Percentiles rank a stretch among this genome's conserved stretches.
phyloP scores from a whole-genome alignment of 1,284 basidiomycete species.

The Ceratobasidium sp. region DNA sequence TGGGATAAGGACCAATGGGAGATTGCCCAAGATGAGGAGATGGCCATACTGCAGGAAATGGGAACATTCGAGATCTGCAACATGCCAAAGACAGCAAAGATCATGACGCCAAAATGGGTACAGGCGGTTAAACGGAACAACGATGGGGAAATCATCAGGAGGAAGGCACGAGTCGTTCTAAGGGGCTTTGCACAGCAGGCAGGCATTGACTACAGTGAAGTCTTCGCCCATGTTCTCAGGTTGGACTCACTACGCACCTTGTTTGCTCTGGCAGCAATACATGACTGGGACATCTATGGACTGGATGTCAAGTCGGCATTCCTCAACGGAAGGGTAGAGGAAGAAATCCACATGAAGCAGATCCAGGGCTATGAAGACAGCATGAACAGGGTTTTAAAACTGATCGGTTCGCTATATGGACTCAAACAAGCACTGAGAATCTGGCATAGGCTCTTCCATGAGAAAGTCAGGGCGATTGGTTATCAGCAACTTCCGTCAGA shows the following conservation, averaged over 20 bases:
- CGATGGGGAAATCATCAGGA: conserved; percentile 50
- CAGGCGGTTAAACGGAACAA: conserved; percentile 52
- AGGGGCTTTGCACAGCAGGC: conserved; percentile 55
- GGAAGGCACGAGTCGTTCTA: conserved; percentile 55
- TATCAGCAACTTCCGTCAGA: conserved; percentile 1
- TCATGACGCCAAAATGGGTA: conserved; percentile 51
- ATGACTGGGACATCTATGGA: conserved; percentile 44
- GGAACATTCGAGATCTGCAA: too few species aligned
- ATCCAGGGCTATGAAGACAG: conserved; percentile 44
- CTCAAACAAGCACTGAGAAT: conserved; percentile 7
- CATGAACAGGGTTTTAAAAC: not conserved
- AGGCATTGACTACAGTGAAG: conserved; percentile 50
- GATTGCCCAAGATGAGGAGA: too few species aligned
- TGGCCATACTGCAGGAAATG: too few species aligned
- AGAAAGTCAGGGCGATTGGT: not conserved
- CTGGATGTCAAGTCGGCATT: conserved; percentile 55
- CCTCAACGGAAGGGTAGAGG: conserved; percentile 52
- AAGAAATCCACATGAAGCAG: conserved; percentile 53
- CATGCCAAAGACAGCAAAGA: too few species aligned
- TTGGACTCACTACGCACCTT: conserved; percentile 17
- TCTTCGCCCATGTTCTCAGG: conserved; percentile 46
- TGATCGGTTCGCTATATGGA: not conserved
- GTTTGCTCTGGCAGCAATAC: not conserved
- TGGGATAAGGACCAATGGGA: too few species aligned
- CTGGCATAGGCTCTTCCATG: conserved; percentile 17